Evolutionary conservation across 495 filamentous ascomycete genomes (phyloP).

Genomic region (Lineolata rhizophorae): DNA sequence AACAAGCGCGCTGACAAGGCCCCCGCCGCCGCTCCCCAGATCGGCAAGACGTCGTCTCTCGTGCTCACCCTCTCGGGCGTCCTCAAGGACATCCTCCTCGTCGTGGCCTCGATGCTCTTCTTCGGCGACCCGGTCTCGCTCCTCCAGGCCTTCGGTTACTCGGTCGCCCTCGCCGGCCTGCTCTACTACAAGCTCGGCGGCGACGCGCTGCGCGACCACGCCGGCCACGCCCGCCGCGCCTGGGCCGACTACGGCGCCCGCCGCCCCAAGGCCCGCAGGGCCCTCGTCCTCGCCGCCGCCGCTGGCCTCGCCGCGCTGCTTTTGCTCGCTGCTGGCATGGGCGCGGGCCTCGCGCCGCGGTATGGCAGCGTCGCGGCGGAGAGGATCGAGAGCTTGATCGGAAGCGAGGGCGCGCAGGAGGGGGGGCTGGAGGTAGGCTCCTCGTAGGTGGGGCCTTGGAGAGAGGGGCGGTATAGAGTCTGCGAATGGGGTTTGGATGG

Average conservation of each 20-base stretch:
- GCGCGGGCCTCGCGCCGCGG: constrained; percentile 27
- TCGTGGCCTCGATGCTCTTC: constrained; percentile 70
- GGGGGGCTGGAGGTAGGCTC: too few species aligned
- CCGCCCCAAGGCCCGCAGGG: constrained; percentile 53
- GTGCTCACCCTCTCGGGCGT: constrained; percentile 96
- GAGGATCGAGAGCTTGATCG: too few species aligned
- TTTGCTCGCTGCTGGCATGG: constrained; percentile 42
- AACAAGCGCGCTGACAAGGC: too few species aligned
- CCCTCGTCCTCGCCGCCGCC: constrained; percentile 39
- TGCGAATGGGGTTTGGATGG: too few species aligned
- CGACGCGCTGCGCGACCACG: constrained; percentile 61
- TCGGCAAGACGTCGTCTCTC: constrained; percentile 89
- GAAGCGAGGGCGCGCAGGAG: too few species aligned
- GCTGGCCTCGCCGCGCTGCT: constrained; percentile 17
- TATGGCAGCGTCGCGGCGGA: too few species aligned
- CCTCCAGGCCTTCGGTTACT: constrained; percentile 89
- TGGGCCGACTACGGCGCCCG: constrained; percentile 75
- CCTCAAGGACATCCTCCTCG: constrained; percentile 93
- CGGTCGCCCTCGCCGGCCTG: constrained; percentile 71
- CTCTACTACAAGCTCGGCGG: constrained; percentile 93
- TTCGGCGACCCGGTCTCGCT: constrained; percentile 63
- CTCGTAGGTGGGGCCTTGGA: too few species aligned
- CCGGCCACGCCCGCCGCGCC: constrained; percentile 38
- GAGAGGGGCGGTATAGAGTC: too few species aligned
- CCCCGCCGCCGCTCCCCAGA: constrained; percentile 26